Base-by-base conservation (phyloP, 495 filamentous ascomycete genomes). In the Xylaria grammica region DNA sequence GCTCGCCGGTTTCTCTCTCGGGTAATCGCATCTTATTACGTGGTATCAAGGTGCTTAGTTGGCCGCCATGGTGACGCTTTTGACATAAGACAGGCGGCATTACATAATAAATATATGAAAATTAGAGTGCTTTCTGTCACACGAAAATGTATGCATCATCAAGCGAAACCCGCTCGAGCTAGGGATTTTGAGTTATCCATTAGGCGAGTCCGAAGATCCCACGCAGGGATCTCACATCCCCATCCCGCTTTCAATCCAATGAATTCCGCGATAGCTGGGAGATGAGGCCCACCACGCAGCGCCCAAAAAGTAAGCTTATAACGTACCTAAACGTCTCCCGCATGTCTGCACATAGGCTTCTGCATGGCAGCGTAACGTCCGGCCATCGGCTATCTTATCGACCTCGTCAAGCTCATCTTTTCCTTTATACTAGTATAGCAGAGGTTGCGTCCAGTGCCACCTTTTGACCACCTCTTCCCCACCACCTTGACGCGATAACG, bases 311-410 rank as follows among this genome's bases (percentile, higher is more conserved):
- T 49, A 60, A 49, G 45, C 44, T 50, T 51, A 50, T 36, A 50
- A 60, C 58, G 45, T 38, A 20, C 58, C 45, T 60, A 60, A 46
- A 60, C 45, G 45, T 51, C 45, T 60, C 58, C 58, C 58, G 45
- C 44, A 60, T 60, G 26, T 45, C 27, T 29, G 45, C 58, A 60
- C 58, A 60, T 60, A 36, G 44, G 32, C 29, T 22, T 50, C 49
- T 61, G 49, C 60, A 62, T 62, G 42, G 48, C 60, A 62, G 49
- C 10, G 49, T 62, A 22, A 11, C 60, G 42, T 62, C 45, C 38
- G 24, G 24, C 49, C 60, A 49, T 62, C 60, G 60, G 60, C 49
- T 62, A 62, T 62, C 60, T 62, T 53, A 62, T 62, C 60, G 48
- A 61, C 45, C 22, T 52, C 58, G 22, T 44, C 58, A 40, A 50